phyloP scores from a whole-genome alignment of 78 protist species.

The Polysphondylium violaceum region DNA sequence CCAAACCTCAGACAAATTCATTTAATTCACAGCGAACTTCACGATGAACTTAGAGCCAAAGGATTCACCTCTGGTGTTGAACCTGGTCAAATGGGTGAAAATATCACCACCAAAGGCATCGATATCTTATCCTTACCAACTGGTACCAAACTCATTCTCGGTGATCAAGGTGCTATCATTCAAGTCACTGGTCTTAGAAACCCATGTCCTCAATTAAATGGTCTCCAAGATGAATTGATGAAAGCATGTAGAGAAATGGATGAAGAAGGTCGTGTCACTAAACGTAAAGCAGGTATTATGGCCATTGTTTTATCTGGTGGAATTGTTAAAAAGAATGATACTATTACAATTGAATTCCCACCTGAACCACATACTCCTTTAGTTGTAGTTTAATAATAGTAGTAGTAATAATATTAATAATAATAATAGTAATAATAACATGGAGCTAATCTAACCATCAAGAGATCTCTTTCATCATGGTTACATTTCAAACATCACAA shows the following conservation, averaged over 20 bases:
- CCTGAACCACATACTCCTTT: constrained; percentile 31
- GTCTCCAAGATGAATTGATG: neutral
- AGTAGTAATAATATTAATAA: too few species aligned
- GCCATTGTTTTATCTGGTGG: constrained; percentile 24
- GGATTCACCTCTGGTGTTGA: constrained; percentile 3
- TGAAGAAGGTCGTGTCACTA: neutral
- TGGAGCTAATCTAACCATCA: too few species aligned
- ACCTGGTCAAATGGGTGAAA: constrained; percentile 41
- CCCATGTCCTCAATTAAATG: constrained; percentile 9
- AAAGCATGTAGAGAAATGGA: constrained; percentile 13
- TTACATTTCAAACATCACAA: too few species aligned
- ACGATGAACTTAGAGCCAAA: constrained; percentile 1
- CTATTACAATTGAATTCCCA: constrained; percentile 6
- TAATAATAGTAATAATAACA: too few species aligned
- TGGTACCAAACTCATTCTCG: constrained; percentile 7
- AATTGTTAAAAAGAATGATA: neutral
- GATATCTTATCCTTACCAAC: neutral
- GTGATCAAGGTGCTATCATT: constrained; percentile 19
- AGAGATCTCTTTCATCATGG: too few species aligned
- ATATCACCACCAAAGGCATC: constrained; percentile 31
- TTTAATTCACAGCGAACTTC: constrained; percentile 20
- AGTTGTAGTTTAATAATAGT: constrained; percentile 7
- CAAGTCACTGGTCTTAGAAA: constrained; percentile 28
- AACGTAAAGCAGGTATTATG: constrained; percentile 27
- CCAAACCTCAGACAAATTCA: constrained; percentile 48